These are phyloP conservation scores for Dichotomocladium elegans DNA, from an alignment of 371 early-diverging fungal species.

Conservation along the genomic window DNA sequence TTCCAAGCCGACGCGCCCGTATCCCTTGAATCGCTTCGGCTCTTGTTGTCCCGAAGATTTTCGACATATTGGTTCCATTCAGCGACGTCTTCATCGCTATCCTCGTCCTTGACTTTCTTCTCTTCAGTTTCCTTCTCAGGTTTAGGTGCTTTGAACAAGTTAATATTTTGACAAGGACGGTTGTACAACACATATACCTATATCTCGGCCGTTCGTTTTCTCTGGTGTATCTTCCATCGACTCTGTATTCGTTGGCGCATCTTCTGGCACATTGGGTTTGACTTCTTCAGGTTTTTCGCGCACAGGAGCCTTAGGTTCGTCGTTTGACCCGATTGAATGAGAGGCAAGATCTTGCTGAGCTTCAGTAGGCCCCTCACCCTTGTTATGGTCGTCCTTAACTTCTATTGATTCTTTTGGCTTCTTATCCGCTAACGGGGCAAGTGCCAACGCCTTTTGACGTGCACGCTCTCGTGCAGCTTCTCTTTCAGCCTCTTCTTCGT, in stretches of 20 bases:
- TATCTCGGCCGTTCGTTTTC: no score
- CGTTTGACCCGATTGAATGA: no score
- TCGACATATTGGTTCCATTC: slow-evolving; percentile 7
- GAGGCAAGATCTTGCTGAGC: no score
- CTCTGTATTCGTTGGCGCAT: not conserved
- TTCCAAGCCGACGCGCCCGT: slow-evolving; percentile 7
- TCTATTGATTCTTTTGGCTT: not conserved
- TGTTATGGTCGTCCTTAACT: not conserved
- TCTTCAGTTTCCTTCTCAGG: not conserved
- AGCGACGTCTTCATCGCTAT: slow-evolving; percentile 6
- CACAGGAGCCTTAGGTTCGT: no score
- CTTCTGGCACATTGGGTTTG: not conserved
- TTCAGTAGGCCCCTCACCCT: not conserved
- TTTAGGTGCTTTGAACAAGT: no score
- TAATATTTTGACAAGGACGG: no score
- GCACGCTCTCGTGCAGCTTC: slow-evolving; percentile 44
- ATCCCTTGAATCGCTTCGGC: not conserved
- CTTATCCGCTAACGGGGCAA: slow-evolving; percentile 1
- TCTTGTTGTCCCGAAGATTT: slow-evolving; percentile 1
- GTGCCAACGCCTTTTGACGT: slow-evolving; percentile 35
- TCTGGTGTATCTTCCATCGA: not conserved
- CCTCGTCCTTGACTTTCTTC: not conserved
- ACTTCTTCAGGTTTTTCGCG: not conserved
- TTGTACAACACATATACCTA: no score
- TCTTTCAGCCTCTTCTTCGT: slow-evolving; percentile 43